phyloP scores from a whole-genome alignment of 2,329 filamentous ascomycete species.

The Claviceps sp. region DNA sequence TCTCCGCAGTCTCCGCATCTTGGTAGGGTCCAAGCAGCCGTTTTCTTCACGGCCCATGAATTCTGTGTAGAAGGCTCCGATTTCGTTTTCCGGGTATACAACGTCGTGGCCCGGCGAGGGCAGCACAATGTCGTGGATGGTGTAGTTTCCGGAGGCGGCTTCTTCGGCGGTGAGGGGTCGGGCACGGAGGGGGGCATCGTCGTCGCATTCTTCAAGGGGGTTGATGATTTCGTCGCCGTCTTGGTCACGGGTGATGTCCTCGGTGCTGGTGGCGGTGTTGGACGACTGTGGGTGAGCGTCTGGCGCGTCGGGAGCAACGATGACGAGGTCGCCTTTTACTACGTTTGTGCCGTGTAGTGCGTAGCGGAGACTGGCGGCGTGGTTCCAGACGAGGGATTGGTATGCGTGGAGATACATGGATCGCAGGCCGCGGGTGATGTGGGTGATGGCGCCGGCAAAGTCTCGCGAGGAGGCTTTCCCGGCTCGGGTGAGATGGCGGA shows the following conservation, averaged over 20 bases:
- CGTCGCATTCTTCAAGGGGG: conserved; percentile 25
- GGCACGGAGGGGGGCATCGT: conserved; percentile 41
- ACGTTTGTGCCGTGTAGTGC: conserved; percentile 57
- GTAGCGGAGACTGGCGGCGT: conserved; percentile 70
- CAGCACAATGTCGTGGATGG: conserved; percentile 78
- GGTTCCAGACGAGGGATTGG: conserved; percentile 91
- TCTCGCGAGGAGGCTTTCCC: conserved; percentile 43
- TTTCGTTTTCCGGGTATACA: conserved; percentile 69
- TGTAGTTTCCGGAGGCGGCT: conserved; percentile 59
- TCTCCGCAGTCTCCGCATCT: conserved; percentile 76
- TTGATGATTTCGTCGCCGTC: conserved; percentile 36
- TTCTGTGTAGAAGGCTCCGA: conserved; percentile 69
- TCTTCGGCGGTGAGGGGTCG: conserved; percentile 67
- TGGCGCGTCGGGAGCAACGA: conserved; percentile 34
- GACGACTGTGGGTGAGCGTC: conserved; percentile 14
- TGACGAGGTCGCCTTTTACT: conserved; percentile 73
- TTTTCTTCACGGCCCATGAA: conserved; percentile 77
- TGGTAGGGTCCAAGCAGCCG: conserved; percentile 64
- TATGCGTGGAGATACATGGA: conserved; percentile 97
- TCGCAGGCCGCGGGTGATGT: conserved; percentile 68
- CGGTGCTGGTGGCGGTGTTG: conserved; percentile 5
- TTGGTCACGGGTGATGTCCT: conserved; percentile 43
- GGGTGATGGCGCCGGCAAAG: conserved; percentile 66
- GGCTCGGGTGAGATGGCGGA: conserved; percentile 55
- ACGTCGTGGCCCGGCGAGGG: conserved; percentile 89